Base-by-base conservation (phyloP, 345 rosid genomes). In the Eutrema yunnanense region DNA sequence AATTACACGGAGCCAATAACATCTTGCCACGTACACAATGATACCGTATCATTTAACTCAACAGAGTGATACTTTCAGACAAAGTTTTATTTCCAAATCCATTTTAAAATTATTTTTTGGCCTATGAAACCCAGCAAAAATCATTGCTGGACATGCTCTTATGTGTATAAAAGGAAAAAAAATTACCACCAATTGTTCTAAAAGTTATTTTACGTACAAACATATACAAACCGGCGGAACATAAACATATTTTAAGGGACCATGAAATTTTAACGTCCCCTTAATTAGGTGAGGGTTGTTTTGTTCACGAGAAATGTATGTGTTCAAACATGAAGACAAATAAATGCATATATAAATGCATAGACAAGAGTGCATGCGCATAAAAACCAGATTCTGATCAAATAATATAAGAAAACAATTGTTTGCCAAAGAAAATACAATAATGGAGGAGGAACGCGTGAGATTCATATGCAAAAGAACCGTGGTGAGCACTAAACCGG, bases 401-500 rank as follows among this genome's bases (percentile, higher is more conserved):
- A 48, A 12, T 4, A 27, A 37, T 12, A 51, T 7, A 7, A 40
- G 0, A 42, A 8, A 9, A 51, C 29, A 11, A 22, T 22, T 40
- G 43, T 53, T 55, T 3, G 41, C 40, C 5, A 41, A 33, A 66
- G 78, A 62, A 27, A 62, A 69, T 22, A 36, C 9, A 65, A 40
- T 9, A 44, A 49, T 65, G 76, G 76, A 58, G 9, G 63, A 67
- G 30, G 70, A 73, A 26, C 73, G 70, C 0, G 74, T 78, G 52
- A 78, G 52, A 47, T 48, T 53, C 54, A 72, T 67, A 2, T 80
- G 92, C 81, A 92, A 88, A 80, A 81, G 92, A 63, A 85, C 90
- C 0, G 88, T 85, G 12, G 86, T 86, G 40, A 92, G 98, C 87
- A 75, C 92, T 14, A 82, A 74, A 61, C 80, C 94, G 1, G 83